Conservation (phyloP, 164 flowering plant species). For the Sedum album region DNA sequence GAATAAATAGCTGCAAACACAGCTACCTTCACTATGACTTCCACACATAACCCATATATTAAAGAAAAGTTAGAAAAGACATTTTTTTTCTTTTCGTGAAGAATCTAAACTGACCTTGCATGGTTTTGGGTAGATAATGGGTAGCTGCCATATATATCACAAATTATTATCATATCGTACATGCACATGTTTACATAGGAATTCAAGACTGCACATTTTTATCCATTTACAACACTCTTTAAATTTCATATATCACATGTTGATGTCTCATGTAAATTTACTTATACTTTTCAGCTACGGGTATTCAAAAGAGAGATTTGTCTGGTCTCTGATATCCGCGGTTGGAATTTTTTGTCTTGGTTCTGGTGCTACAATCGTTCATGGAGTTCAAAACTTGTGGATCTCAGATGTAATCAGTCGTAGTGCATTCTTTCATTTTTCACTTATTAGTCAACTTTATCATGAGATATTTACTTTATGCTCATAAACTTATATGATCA, state of each 20-base stretch:
- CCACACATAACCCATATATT: background rate
- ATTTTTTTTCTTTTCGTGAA: background rate
- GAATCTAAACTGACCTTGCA: background rate
- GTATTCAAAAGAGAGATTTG: slow-evolving; percentile 95
- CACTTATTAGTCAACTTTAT: background rate
- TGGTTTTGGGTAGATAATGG: background rate
- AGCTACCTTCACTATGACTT: background rate
- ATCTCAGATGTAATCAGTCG: slow-evolving; percentile 54
- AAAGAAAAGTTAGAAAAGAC: background rate
- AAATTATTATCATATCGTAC: background rate
- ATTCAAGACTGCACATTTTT: background rate
- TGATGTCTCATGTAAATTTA: background rate
- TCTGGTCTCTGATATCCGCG: slow-evolving; percentile 98
- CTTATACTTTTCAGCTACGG: slow-evolving; percentile 57
- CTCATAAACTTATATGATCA: background rate
- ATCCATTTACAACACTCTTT: background rate
- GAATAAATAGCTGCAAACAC: background rate
- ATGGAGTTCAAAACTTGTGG: slow-evolving; percentile 94
- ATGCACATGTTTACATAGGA: background rate
- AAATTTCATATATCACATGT: background rate
- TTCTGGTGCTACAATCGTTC: slow-evolving; percentile 94
- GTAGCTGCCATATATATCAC: background rate
- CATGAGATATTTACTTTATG: background rate
- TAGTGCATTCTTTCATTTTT: background rate
- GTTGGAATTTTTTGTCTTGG: slow-evolving; percentile 99